A percentile compares a stretch with the other conserved stretches of the same genome.
phyloP scores from a whole-genome alignment of 2,329 filamentous ascomycete genomes.

The Pezicula rhizophila region DNA sequence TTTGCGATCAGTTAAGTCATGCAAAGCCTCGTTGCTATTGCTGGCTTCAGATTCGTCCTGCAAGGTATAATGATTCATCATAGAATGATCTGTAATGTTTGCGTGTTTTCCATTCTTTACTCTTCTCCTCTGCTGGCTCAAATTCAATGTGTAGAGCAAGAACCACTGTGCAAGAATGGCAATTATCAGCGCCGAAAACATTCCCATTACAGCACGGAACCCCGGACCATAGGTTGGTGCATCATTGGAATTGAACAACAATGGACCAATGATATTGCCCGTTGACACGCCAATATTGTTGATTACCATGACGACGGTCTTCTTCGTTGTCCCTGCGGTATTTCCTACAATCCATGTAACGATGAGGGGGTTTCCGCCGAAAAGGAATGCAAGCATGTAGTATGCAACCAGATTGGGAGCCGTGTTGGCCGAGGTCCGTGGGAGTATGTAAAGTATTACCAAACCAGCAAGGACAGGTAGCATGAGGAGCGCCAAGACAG shows the following conservation, averaged over 20 bases:
- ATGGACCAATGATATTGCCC: conserved; percentile 62
- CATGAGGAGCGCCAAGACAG: conserved; percentile 46
- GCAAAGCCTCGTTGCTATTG: conserved; percentile 43
- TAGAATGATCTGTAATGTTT: conserved; percentile 52
- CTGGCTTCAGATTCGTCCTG: conserved; percentile 25
- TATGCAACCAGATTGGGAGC: conserved; percentile 51
- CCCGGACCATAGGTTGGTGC: conserved; percentile 54
- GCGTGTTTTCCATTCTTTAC: conserved; percentile 55
- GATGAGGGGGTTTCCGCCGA: conserved; percentile 58
- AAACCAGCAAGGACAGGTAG: conserved; percentile 56
- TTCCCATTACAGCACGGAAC: conserved; percentile 46
- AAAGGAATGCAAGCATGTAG: conserved; percentile 61
- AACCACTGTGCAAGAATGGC: conserved; percentile 47
- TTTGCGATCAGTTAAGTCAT: conserved; percentile 56
- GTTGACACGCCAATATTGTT: conserved; percentile 57
- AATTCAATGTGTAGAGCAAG: conserved; percentile 51
- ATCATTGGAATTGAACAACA: conserved; percentile 53
- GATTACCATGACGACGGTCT: conserved; percentile 55
- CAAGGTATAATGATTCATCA: conserved; percentile 44
- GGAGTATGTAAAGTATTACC: conserved; percentile 49
- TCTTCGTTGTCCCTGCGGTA: conserved; percentile 62
- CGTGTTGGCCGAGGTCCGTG: conserved; percentile 33
- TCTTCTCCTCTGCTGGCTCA: conserved; percentile 45
- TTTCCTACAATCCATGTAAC: conserved; percentile 66
- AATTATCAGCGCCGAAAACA: conserved; percentile 47